Evolutionary conservation across 495 filamentous ascomycete genomes (phyloP), one percentile per base, ranked within the genome.

Genomic region (Xanthoparmelia taractica): DNA sequence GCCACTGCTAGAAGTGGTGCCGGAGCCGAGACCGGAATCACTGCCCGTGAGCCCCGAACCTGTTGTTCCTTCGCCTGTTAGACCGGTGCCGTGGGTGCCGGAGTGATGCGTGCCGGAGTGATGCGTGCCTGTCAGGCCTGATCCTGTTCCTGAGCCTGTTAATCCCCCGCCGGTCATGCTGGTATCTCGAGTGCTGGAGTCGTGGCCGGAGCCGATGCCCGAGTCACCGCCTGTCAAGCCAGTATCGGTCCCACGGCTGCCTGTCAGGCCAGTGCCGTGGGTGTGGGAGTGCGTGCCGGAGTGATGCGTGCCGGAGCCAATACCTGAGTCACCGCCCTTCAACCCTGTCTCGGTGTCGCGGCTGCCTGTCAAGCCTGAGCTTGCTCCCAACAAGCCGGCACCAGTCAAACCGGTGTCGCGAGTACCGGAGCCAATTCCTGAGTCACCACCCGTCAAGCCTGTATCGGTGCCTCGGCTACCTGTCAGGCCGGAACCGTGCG

Each of bases 1-100:
- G n/a, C n/a, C n/a, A n/a, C 61, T 38, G 25, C 73, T 76, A 2
- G 69, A 70, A 20, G 65, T 47, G 8, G 61, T 56, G 23, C 50
- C 57, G 57, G 36, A 25, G n/a, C 40, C 33, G 40, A 41, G 38
- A n/a, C 36, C 29, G 15, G 31, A 27, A 2, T 37, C 38, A 25
- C 55, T 55, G 11, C 40, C 34, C 2, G 61, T 64, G 11, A 34
- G 4, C 1, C 12, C 25, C 2, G 56, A 20, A 18, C 45, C 45
- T 15, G 45, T 48, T n/a, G n/a, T n/a, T n/a, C n/a, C n/a, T n/a
- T n/a, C n/a, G n/a, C n/a, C n/a, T n/a, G n/a, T n/a, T n/a, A n/a
- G n/a, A n/a, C n/a, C n/a, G n/a, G n/a, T n/a, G n/a, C n/a, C n/a
- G n/a, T n/a, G n/a, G n/a, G n/a, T n/a, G n/a, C n/a, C n/a, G n/a